Conservation (phyloP, 306 rosid species). For the Castanea mollissima region DNA sequence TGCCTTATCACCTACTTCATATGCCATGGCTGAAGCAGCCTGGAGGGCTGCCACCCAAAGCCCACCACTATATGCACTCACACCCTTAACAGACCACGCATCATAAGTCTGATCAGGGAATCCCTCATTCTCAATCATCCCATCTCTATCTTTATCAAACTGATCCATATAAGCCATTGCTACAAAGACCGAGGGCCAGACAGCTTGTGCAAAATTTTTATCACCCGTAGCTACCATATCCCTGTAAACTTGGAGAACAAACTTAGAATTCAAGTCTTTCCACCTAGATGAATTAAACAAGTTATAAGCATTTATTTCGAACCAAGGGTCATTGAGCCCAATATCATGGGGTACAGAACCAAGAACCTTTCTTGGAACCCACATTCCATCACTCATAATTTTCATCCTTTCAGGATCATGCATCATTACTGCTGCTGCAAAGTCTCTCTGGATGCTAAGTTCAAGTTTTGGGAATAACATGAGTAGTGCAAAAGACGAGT, state of each 20-base stretch:
- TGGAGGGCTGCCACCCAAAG: constrained; percentile 96
- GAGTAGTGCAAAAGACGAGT: constrained; percentile 81
- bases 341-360: constrained; percentile 99
- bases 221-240: constrained; percentile 89
- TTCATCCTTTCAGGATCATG: constrained; percentile 82
- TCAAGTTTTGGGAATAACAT: constrained; percentile 89
- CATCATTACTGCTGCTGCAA: constrained; percentile 96
- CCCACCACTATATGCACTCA: constrained; percentile 96
- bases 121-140: constrained; percentile 95
- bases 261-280: constrained; percentile 98
- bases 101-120: constrained; percentile 98
- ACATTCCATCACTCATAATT: constrained; percentile 58
- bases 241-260: constrained; percentile 94
- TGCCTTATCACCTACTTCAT: constrained; percentile 71
- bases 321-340: constrained; percentile 91
- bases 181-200: constrained; percentile 94
- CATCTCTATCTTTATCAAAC: constrained; percentile 88
- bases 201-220: constrained; percentile 85
- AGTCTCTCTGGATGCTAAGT: constrained; percentile 94
- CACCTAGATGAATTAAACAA: constrained; percentile 81
- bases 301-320: constrained; percentile 84
- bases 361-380: constrained; percentile 79
- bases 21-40: constrained; percentile 89
- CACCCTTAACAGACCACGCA: constrained; percentile 90
- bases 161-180: constrained; percentile 97